Evolutionary conservation across 2,329 filamentous ascomycete species (phyloP), one percentile per base, ranked within the genome.

Genomic region (Fusarium piperis): DNA sequence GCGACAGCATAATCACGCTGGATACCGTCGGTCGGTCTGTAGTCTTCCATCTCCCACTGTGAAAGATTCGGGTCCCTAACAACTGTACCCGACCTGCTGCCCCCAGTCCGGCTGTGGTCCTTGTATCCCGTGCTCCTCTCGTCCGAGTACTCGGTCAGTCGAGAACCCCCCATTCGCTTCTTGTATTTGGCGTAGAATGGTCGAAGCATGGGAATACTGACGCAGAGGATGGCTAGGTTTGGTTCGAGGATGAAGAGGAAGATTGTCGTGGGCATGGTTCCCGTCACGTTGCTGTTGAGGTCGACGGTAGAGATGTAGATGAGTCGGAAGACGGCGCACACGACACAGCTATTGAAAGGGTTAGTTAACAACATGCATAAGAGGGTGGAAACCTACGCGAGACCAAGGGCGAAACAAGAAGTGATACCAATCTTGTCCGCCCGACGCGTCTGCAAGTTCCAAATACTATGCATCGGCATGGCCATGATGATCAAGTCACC

Each of bases 201-300:
- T 38, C 81, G 77, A 6, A 84, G 74, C 81, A 84, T 84, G 3
- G 82, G 82, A 53, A 84, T 78, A 65, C 81, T 83, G 58, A 83
- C 79, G 65, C 82, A 84, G 10, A 84, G 72, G 62, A 84, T 82
- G 38, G 79, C 82, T 6, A 83, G 77, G 57, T 81, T 82, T 0
- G 82, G 81, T 59, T 84, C 82, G 26, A 83, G 74, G 41, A 77
- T 79, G 67, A 81, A 82, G 60, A 82, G 80, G 63, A 83, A 81
- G 39, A 81, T 73, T 1, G 81, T 81, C 13, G 80, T 80, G 12
- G 81, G 75, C 79, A 83, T 83, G 28, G 81, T 83, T 3, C 78
- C 80, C 0, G 82, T 83, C 28, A 83, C 66, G 64, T 83, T 80
- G 26, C 9, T 58, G 51, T 65, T 73, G 26, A 83, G 67, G 53